Evolutionary conservation across 306 rosid species (phyloP), one percentile per base, ranked within the genome.

Genomic region (Rosa rugosa): DNA sequence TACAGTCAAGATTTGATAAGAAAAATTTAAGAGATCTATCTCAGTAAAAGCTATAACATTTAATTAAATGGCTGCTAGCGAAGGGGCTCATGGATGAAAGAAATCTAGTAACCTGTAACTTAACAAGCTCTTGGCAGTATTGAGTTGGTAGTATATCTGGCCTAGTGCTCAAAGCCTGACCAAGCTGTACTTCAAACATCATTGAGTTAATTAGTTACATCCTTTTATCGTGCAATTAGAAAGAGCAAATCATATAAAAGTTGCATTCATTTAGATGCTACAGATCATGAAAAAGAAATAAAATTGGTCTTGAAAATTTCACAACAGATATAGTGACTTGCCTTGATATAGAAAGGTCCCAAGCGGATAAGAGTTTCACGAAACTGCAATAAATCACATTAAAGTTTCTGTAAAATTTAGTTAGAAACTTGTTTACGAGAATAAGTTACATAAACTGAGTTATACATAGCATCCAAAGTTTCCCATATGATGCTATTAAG

Each of bases 281-380:
- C n/a, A 2, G 11, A 40, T 27, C 72, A 60, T 31, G 4, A 12
- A 25, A 57, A 66, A 38, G 20, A 22, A 22, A 10, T 57, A 49
- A 49, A 73, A 41, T 1, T 12, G 31, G 16, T 53, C 25, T 22
- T 59, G 70, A 72, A 73, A 82, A 73, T 73, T 86, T 80, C 74
- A 67, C 53, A 1, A 65, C 14, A 3, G 71, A 41, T 49, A 3
- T 74, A 86, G 82, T 67, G 76, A 83, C 93, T 92, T 91, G 83
- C 99, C 99, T 95, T 95, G 77, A 90, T 68, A 81, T 95, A 95
- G 93, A 95, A 95, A 77, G 99, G 99, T 76, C 99, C 99, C 91
- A 95, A 83, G 73, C 57, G 86, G 80, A 95, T 93, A n/a, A 95
- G 87, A 77, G 99, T 95, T 90, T 95, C 86, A 11, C 99, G 93